Conservation (phyloP, 495 filamentous ascomycete genomes). For the Opeltia flavorubescens region DNA sequence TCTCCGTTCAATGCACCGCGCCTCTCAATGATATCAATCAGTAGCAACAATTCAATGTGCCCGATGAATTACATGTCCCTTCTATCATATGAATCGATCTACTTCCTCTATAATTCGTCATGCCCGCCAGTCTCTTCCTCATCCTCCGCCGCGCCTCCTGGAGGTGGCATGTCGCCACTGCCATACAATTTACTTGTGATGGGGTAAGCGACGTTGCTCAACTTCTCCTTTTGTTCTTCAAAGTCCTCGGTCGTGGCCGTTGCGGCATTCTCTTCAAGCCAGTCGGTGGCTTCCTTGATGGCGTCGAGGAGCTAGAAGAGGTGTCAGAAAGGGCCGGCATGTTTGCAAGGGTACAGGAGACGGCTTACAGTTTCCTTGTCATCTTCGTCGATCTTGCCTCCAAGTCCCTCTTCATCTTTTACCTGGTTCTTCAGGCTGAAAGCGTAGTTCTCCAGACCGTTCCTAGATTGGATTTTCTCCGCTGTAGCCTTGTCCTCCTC, state of each 20-base stretch:
- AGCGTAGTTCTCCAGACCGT: slow-evolving; percentile 90
- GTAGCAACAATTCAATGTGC: too few species aligned
- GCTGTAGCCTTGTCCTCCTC: slow-evolving; percentile 98
- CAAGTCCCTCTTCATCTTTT: slow-evolving; percentile 91
- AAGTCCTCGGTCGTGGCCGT: slow-evolving; percentile 86
- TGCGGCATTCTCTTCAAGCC: slow-evolving; percentile 91
- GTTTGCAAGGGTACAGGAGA: neutral
- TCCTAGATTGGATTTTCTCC: slow-evolving; percentile 86
- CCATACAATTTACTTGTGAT: slow-evolving; percentile 97
- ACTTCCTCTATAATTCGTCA: slow-evolving; percentile 71
- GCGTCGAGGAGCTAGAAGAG: slow-evolving; percentile 65
- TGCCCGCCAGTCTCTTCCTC: slow-evolving; percentile 65
- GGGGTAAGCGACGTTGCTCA: slow-evolving; percentile 89
- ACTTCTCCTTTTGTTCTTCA: slow-evolving; percentile 98
- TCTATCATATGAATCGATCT: too few species aligned
- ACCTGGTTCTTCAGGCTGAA: slow-evolving; percentile 99
- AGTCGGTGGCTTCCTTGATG: slow-evolving; percentile 93
- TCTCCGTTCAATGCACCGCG: neutral
- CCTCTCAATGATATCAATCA: neutral
- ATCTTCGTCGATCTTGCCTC: slow-evolving; percentile 95
- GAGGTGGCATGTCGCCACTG: slow-evolving; percentile 32
- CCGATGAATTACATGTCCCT: too few species aligned
- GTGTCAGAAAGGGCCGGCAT: slow-evolving; percentile 1
- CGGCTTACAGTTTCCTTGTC: slow-evolving; percentile 84
- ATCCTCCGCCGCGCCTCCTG: slow-evolving; percentile 38